A percentile compares a stretch with the other conserved stretches of the same genome.
Conservation (phyloP, 179 eudicot genomes). For the Sideroxylon spinosum region DNA sequence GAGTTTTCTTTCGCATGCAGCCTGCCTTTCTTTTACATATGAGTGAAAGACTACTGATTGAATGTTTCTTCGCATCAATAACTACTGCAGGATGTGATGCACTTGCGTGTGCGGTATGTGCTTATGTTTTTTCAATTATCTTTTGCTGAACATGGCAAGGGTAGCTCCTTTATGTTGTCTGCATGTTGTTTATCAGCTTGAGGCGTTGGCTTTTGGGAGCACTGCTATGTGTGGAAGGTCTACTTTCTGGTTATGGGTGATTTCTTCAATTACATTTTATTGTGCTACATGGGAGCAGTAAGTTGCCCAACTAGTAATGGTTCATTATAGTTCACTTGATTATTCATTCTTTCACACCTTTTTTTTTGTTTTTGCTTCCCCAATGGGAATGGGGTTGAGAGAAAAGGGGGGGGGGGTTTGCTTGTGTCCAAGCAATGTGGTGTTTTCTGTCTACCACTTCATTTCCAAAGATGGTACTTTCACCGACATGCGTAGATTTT, state of each 20-base stretch:
- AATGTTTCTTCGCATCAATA: constrained; percentile 16
- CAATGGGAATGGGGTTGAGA: background rate
- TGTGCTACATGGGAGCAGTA: constrained; percentile 97
- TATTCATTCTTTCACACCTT: background rate
- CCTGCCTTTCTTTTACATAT: background rate
- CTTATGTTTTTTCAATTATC: constrained; percentile 9
- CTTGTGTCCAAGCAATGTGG: no score
- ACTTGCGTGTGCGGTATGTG: constrained; percentile 91
- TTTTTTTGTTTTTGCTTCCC: background rate
- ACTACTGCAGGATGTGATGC: constrained; percentile 93
- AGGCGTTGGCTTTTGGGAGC: constrained; percentile 91
- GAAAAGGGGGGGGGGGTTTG: background rate
- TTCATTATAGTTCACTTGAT: constrained; percentile 1
- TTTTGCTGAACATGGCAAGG: constrained; percentile 2
- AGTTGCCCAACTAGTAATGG: constrained; percentile 23
- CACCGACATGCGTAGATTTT: background rate
- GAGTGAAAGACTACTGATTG: background rate
- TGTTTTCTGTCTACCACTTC: no score
- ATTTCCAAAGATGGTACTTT: no score
- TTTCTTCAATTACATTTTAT: constrained; percentile 86
- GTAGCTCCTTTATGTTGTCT: constrained; percentile 6
- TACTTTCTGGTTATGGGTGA: constrained; percentile 92
- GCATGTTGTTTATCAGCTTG: constrained; percentile 46
- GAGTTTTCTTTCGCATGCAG: constrained; percentile 16
- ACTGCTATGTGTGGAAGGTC: constrained; percentile 85